phyloP scores from a whole-genome alignment of 106 monocot genomes.

The Dendrobium nobile region DNA sequence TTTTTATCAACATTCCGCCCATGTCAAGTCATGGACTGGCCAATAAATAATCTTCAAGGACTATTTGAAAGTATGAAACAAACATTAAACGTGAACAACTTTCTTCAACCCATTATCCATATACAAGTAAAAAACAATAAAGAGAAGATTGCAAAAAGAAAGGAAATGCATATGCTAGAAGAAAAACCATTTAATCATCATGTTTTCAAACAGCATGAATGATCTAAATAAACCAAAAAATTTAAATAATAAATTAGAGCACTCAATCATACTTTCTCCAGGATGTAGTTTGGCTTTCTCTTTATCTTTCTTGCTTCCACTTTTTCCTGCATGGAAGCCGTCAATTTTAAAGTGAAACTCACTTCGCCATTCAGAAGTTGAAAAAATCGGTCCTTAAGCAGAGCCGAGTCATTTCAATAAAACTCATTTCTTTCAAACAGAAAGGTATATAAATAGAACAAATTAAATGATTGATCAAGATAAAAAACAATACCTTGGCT shows the following conservation, averaged over 20 bases:
- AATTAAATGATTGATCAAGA: neutral
- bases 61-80: neutral
- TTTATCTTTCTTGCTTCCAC: slow-evolving; percentile 22
- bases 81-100: neutral
- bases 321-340: slow-evolving; percentile 10
- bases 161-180: neutral
- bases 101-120: neutral
- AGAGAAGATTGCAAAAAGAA: neutral
- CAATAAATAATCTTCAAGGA: neutral
- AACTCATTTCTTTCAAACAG: neutral
- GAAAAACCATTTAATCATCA: neutral
- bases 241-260: neutral
- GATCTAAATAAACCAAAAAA: neutral
- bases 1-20: too few relatives aligned
- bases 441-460: neutral
- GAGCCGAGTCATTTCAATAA: neutral
- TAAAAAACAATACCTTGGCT: slow-evolving; percentile 13
- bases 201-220: neutral
- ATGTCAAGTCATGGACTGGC: too few relatives aligned
- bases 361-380: neutral
- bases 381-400: neutral
- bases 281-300: slow-evolving; percentile 20
- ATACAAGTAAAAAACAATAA: neutral
- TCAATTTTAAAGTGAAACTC: neutral
- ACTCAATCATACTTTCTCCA: slow-evolving; percentile 1